phyloP scores from a whole-genome alignment of 2,329 filamentous ascomycete genomes.

The Hortaea sp. region DNA sequence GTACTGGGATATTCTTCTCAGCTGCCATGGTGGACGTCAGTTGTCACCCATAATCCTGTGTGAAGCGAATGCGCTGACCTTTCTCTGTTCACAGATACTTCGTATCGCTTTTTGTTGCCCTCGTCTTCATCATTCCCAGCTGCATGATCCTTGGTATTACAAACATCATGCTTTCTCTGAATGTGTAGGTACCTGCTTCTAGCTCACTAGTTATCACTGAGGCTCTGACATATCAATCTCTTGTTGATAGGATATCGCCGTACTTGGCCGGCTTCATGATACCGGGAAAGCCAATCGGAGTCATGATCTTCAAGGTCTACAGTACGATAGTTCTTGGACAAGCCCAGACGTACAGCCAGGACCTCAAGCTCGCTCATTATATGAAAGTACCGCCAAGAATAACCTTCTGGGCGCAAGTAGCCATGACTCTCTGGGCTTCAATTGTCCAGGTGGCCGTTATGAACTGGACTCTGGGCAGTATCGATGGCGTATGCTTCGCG shows the following conservation, averaged over 20 bases:
- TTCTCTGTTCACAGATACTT: conserved; percentile 18
- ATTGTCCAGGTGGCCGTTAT: conserved; percentile 74
- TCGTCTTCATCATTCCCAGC: conserved; percentile 76
- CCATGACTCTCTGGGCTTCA: conserved; percentile 64
- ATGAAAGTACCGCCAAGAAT: conserved; percentile 79
- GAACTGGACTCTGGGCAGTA: conserved; percentile 81
- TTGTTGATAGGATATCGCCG: conserved; percentile 7
- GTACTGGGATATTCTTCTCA: conserved; percentile 57
- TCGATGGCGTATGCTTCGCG: conserved; percentile 66
- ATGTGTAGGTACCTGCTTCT: conserved; percentile 2
- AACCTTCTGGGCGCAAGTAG: conserved; percentile 67
- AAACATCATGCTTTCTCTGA: conserved; percentile 37
- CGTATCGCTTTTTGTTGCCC: conserved; percentile 66
- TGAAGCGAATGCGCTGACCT: too few species aligned
- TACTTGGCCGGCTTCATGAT: conserved; percentile 72
- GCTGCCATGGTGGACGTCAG: conserved; percentile 74
- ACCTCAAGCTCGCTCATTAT: conserved; percentile 79
- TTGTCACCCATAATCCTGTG: conserved; percentile 36
- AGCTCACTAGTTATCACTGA: too few species aligned
- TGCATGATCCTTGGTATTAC: conserved; percentile 89
- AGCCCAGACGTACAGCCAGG: conserved; percentile 79
- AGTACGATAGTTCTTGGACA: conserved; percentile 54
- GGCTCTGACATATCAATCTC: too few species aligned
- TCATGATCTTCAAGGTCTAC: conserved; percentile 90
- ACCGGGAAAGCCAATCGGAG: conserved; percentile 74